Evolutionary conservation across 352 stramenopile species (phyloP), one percentile per base, ranked within the genome.

Genomic region (Pythium guiyangense): DNA sequence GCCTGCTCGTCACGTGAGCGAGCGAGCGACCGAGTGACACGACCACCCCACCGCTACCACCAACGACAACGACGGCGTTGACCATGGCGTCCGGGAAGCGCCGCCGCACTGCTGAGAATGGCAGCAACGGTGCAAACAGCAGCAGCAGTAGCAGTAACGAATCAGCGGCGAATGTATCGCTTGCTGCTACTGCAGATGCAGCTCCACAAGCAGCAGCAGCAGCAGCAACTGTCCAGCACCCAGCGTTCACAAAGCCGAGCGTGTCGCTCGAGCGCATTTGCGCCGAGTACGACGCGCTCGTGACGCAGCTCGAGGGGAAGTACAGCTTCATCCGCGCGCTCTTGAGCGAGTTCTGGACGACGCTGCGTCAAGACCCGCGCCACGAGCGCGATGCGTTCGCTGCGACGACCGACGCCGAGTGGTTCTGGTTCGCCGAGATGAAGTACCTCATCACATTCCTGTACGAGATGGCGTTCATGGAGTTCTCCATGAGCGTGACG

Each of bases 391-490:
- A 55, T 25, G 47, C 54, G 22, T 54, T 88, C 31, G 54, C 63
- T 15, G 63, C 89, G 25, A 56, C 70, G 22, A 64, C 57, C 44
- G 84, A 94, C 57, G 64, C 71, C 26, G 68, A 77, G 53, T 94
- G 84, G 84, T 94, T 94, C 47, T 94, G 84, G 84, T 88, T 90
- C 62, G 63, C 71, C 2, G 84, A 94, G 66, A 77, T 92, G 81
- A 77, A 83, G 34, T 92, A 84, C 63, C 67, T 92, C 59, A 74
- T 92, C 39, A 62, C 86, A 25, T 94, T 94, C 53, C 69, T 94
- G 27, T 88, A 91, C 60, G 81, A 94, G 60, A 80, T 94, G 68
- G 79, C 84, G 35, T 92, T 92, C 50, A 87, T 92, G 71, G 84
- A 94, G 71, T 90, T 94, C 56, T 86, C 79, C 10, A 66, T 91